These are phyloP conservation scores for Trebouxia sp. DNA, from an alignment of 139 green algal genomes.

Conservation along the genomic window DNA sequence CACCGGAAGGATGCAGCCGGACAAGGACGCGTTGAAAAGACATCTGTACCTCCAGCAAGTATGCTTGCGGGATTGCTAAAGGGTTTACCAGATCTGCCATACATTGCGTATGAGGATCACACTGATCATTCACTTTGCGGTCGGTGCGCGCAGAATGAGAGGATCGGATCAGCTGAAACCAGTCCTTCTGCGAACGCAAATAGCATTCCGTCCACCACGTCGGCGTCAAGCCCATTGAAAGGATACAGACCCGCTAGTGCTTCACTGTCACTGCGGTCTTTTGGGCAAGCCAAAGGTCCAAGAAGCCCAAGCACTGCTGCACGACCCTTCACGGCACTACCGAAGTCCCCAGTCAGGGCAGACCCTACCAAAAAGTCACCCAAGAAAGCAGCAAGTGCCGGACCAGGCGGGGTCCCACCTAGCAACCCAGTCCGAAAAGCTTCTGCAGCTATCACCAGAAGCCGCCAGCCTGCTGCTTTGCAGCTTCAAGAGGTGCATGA, in stretches of 20 bases:
- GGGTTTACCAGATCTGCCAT: too few species aligned
- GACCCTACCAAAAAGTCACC: neutral
- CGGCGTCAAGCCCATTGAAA: neutral
- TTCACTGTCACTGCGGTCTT: neutral
- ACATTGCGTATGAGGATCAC: too few species aligned
- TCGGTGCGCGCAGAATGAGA: neutral
- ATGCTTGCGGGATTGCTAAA: too few species aligned
- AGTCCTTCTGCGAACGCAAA: too few species aligned
- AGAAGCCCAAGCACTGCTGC: neutral
- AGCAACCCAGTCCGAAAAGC: neutral
- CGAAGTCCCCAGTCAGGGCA: neutral
- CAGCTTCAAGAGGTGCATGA: neutral
- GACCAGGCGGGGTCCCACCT: too few species aligned
- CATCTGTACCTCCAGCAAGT: constrained; percentile 2
- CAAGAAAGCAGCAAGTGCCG: constrained; percentile 10
- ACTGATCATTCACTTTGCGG: too few species aligned
- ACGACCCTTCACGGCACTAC: neutral
- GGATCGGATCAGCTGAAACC: neutral
- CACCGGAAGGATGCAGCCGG: neutral
- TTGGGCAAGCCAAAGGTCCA: neutral
- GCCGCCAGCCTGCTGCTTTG: neutral
- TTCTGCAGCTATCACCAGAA: neutral
- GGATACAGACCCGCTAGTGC: constrained; percentile 6
- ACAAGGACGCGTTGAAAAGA: neutral
- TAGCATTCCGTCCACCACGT: too few species aligned